Evolutionary conservation across 768 basidiomycete genomes (phyloP).

Genomic region (Crucibulum laeve): DNA sequence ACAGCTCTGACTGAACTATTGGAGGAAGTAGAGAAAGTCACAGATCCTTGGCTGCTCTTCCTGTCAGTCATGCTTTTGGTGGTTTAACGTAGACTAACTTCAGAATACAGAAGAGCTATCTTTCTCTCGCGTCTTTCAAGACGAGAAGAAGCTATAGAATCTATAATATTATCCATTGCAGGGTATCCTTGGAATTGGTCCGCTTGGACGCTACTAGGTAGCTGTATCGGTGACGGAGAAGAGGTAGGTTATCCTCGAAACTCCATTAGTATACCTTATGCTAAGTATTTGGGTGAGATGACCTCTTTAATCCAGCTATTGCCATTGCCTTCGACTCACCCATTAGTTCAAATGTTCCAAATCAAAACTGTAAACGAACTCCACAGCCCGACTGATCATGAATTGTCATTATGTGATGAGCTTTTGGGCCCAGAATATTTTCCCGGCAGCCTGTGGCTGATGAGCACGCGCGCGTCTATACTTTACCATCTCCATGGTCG

Average conservation of each 20-base stretch:
- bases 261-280: constrained; percentile 2
- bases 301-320: constrained; percentile 44
- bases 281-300: constrained; percentile 28
- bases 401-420: constrained; percentile 76
- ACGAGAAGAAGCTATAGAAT: constrained; percentile 84
- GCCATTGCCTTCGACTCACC: constrained; percentile 41
- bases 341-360: constrained; percentile 67
- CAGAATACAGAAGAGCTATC: constrained; percentile 63
- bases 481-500: constrained; percentile 88
- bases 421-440: constrained; percentile 71
- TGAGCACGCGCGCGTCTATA: constrained; percentile 81
- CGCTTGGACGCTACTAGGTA: constrained; percentile 79
- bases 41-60: constrained; percentile 82
- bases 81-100: constrained; percentile 3
- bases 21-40: constrained; percentile 47
- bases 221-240: constrained; percentile 77
- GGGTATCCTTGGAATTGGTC: constrained; percentile 94
- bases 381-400: constrained; percentile 83
- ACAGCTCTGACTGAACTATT: constrained; percentile 53
- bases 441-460: constrained; percentile 79
- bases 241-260: constrained; percentile 49
- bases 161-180: constrained; percentile 67
- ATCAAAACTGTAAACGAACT: constrained; percentile 87
- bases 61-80: constrained; percentile 46
- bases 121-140: constrained; percentile 76